Evolutionary conservation across 148 eudicot species (phyloP), one percentile per base, ranked within the genome.

Genomic region (Drosera capensis): DNA sequence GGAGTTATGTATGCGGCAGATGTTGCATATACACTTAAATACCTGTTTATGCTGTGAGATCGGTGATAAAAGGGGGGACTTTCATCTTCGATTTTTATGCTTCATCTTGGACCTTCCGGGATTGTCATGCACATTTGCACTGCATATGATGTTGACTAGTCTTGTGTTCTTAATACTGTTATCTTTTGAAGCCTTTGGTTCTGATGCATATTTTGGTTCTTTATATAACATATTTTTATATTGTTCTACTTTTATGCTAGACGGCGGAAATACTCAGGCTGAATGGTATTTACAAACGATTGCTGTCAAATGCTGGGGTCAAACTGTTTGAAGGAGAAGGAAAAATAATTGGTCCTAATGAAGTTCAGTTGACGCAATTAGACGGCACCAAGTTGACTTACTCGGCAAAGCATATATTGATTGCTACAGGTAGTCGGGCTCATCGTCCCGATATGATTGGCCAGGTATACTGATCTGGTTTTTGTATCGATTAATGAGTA

Each of bases 321-420:
- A 90, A 90, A 60, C 65, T 90, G 46, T 90, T 59, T 55, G 97
- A 90, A 78, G 97, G 97, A 48, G 97, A 84, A 65, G 97, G 97
- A 51, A 84, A 56, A 62, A 19, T 84, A 18, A 77, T 71, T 40
- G 93, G 97, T 62, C 87, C 95, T 1, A 73, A 90, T 70, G 97
- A 90, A 57, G 93, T 90, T 34, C 85, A 84, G 58, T 72, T 90
- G 60, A 90, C 66, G 11, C 97, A 90, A 65, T 42, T 74, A 34
- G 97, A 90, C 67, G 97, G 97, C 6, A 90, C 97, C 14, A 90
- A 80, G 57, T 53, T 90, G 44, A 64, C 66, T 30, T 90, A 80
- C 59, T 75, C 97, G 2, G 88, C 95, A 46, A 90, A 78, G 63
- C 87, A 84, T 65, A 84, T 90, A 59, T 64, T 90, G 55, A 73